Percentiles rank a stretch among this genome's conserved stretches.
phyloP scores from a whole-genome alignment of 352 stramenopile genomes.

The Blastocystis sp. region DNA sequence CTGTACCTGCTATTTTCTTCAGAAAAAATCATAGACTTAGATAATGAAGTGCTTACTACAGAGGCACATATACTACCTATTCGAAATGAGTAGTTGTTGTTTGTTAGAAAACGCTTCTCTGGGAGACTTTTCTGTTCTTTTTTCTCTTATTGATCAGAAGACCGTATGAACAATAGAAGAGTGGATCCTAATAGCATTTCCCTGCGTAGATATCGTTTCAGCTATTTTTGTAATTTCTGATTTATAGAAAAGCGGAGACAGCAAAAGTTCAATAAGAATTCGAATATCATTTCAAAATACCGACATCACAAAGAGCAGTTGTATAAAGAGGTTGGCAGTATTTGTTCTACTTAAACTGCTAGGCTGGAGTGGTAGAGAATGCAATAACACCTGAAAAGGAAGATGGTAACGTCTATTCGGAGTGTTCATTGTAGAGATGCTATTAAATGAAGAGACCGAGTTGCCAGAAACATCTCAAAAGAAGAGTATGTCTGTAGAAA shows the following conservation, averaged over 20 bases:
- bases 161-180: neutral
- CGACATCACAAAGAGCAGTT: constrained; percentile 20
- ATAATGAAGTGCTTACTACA: constrained; percentile 52
- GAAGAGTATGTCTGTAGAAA: neutral
- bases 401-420: neutral
- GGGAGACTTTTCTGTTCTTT: neutral
- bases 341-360: neutral
- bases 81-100: neutral
- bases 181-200: constrained; percentile 39
- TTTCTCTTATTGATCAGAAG: neutral
- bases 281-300: constrained; percentile 50
- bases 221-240: neutral
- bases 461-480: neutral
- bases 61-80: constrained; percentile 55
- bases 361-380: neutral
- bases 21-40: constrained; percentile 29
- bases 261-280: constrained; percentile 40
- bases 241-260: constrained; percentile 6
- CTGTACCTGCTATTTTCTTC: constrained; percentile 43
- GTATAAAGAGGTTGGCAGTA: constrained; percentile 10
- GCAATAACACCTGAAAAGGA: neutral
- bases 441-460: neutral
- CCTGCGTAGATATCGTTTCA: neutral
- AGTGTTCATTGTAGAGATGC: neutral
- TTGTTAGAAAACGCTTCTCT: constrained; percentile 22